Conservation (phyloP, 768 basidiomycete species). For the Pisolithus sp. region DNA sequence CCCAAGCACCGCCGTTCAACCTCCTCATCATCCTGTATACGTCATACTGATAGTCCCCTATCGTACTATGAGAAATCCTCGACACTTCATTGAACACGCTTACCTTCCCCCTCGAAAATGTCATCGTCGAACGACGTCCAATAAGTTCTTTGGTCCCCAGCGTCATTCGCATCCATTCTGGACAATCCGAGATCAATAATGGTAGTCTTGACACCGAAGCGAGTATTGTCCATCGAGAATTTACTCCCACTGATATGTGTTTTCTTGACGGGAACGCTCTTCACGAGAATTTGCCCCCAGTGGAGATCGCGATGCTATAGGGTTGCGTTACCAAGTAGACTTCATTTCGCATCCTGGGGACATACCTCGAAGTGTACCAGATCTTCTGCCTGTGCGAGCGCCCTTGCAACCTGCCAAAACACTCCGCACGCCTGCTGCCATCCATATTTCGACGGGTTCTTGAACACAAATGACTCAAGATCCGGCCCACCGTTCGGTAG, state of each 20-base stretch:
- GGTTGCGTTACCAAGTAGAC: slow-evolving; percentile 1
- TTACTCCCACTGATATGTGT: slow-evolving; percentile 32
- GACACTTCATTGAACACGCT: slow-evolving; percentile 4
- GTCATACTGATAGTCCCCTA: slow-evolving; percentile 92
- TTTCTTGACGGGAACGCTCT: slow-evolving; percentile 37
- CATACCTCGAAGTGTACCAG: slow-evolving; percentile 83
- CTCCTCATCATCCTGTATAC: slow-evolving; percentile 84
- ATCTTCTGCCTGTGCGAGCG: slow-evolving; percentile 75
- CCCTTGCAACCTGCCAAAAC: slow-evolving; percentile 83
- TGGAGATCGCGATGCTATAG: slow-evolving; percentile 96
- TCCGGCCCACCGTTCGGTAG: slow-evolving; percentile 88
- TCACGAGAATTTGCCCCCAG: slow-evolving; percentile 92
- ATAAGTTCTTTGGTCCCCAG: slow-evolving; percentile 40
- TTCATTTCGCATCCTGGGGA: background rate
- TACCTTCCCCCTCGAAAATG: slow-evolving; percentile 88
- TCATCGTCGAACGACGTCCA: slow-evolving; percentile 86
- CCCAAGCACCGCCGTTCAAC: slow-evolving; percentile 61
- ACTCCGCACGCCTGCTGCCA: slow-evolving; percentile 87
- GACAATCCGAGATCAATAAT: slow-evolving; percentile 95
- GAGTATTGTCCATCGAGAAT: slow-evolving; percentile 57
- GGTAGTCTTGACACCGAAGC: slow-evolving; percentile 69
- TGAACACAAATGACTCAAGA: slow-evolving; percentile 79
- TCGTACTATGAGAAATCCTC: slow-evolving; percentile 9
- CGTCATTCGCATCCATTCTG: slow-evolving; percentile 61
- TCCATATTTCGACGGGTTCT: slow-evolving; percentile 44